phyloP scores from a whole-genome alignment of 78 protist species.

The Emiliania huxleyi region DNA sequence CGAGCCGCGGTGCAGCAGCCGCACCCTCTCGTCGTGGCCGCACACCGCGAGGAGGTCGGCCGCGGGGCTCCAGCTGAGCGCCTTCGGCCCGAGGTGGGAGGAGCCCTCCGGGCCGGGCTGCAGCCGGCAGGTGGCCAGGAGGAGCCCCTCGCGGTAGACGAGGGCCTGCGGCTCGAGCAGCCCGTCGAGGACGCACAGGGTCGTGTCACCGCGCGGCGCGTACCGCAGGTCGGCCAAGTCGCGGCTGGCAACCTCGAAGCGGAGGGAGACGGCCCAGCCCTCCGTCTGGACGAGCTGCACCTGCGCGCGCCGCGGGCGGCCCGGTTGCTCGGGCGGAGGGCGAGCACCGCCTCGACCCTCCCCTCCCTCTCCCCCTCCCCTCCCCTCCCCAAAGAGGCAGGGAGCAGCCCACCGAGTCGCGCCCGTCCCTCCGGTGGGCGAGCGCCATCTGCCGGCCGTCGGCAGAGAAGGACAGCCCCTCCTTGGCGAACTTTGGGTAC shows the following conservation, averaged over 20 bases:
- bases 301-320: no score
- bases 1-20: not conserved
- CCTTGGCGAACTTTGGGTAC: not conserved
- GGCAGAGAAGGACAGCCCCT: not conserved
- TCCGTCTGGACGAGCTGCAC: not conserved
- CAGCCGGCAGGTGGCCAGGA: not conserved
- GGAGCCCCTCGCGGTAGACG: not conserved
- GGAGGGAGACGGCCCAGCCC: not conserved
- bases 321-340: no score
- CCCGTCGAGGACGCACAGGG: not conserved
- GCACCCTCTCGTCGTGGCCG: not conserved
- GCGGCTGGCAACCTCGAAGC: not conserved
- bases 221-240: not conserved
- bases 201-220: not conserved
- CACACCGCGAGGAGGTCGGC: not conserved
- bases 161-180: not conserved
- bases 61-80: not conserved
- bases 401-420: not conserved
- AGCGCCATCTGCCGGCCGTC: constrained; percentile 21
- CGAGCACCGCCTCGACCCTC: no score
- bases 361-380: no score
- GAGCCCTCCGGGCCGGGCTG: not conserved
- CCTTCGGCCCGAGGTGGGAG: not conserved
- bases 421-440: not conserved
- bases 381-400: not conserved